A percentile compares a stretch with the other conserved stretches of the same genome.
Conservation (phyloP, 2,329 filamentous ascomycete genomes). For the Cadophora malorum region DNA sequence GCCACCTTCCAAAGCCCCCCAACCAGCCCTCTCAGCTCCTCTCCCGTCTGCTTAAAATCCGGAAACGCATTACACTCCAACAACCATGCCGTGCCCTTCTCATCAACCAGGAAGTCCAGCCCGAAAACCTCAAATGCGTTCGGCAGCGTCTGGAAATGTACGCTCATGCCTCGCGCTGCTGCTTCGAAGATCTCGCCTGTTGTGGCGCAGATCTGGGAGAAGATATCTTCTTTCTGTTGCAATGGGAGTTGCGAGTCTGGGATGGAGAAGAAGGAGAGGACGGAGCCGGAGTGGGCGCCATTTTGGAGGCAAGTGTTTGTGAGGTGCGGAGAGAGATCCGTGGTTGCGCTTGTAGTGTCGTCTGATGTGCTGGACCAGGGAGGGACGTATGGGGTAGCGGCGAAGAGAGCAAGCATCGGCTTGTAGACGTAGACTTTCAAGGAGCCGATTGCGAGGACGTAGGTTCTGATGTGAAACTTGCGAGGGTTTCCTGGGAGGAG, state of each 20-base stretch:
- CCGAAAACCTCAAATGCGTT: conserved; percentile 94
- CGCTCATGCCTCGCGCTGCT: conserved; percentile 79
- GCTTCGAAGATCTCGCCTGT: conserved; percentile 86
- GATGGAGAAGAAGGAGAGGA: conserved; percentile 78
- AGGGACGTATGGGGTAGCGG: conserved; percentile 72
- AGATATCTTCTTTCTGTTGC: conserved; percentile 62
- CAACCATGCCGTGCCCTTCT: conserved; percentile 69
- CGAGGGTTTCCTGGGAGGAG: conserved; percentile 67
- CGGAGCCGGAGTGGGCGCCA: conserved; percentile 63
- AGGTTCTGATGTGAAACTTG: conserved; percentile 95
- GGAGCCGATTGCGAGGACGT: conserved; percentile 81
- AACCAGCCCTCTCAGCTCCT: conserved; percentile 73
- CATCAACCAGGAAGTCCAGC: conserved; percentile 86
- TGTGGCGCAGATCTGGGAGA: conserved; percentile 73
- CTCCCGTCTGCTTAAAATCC: conserved; percentile 91
- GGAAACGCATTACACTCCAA: conserved; percentile 96
- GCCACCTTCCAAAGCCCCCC: conserved; percentile 81
- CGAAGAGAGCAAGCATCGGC: conserved; percentile 93
- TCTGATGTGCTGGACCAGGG: conserved; percentile 56
- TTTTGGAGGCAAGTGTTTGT: conserved; percentile 95
- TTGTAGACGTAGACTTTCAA: conserved; percentile 86
- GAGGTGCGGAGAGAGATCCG: conserved; percentile 76
- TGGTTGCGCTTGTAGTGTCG: conserved; percentile 37
- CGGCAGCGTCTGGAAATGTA: conserved; percentile 89
- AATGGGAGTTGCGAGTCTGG: conserved; percentile 31